Base-by-base conservation (phyloP, 495 filamentous ascomycete species). In the Apodospora peruviana region DNA sequence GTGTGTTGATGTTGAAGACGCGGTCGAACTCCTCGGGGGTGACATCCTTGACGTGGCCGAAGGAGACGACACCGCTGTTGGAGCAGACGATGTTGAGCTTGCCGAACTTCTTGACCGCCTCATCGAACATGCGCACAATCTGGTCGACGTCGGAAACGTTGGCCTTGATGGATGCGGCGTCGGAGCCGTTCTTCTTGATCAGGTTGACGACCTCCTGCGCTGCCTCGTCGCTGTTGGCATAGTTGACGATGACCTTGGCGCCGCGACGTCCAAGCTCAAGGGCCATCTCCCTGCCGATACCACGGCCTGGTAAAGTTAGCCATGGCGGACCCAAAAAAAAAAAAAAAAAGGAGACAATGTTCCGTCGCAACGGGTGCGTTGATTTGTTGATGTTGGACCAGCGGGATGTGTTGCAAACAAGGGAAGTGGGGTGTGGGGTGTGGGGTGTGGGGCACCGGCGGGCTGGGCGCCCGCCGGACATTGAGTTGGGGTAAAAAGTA, bases 161-260 rank as follows among this genome's bases (percentile, higher is more conserved):
- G 40, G 89, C 89, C 64, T 88, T 78, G 62, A 95, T 70, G 40
- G 84, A 78, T 5, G 83, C 69, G 4, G 80, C 83, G 48, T 79
- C 75, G 47, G 71, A 69, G 35, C 83, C 81, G 34, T 64, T 57
- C 45, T 64, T 55, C 47, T 80, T 68, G 59, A 91, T 86, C 47
- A 80, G 71, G 19, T 67, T 48, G 45, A 84, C 81, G 4, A 86
- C 80, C 40, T 77, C 73, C 18, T 87, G 69, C 22, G 88, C 88
- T 14, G 76, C 66, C 4, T 58, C 57, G 24, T 78, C 73, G 63
- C 76, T 80, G 50, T 77, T 78, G 58, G 79, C 77, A 61, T 90
- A 94, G 78, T 91, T 91, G 64, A 94, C 77, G 18, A 88, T 77
- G 27, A 94, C 75, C 45, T 75, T 80, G 47, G 84, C 84, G n/a